phyloP scores from a whole-genome alignment of 176 grass and related monocot genomes.

The Eleusine indica region DNA sequence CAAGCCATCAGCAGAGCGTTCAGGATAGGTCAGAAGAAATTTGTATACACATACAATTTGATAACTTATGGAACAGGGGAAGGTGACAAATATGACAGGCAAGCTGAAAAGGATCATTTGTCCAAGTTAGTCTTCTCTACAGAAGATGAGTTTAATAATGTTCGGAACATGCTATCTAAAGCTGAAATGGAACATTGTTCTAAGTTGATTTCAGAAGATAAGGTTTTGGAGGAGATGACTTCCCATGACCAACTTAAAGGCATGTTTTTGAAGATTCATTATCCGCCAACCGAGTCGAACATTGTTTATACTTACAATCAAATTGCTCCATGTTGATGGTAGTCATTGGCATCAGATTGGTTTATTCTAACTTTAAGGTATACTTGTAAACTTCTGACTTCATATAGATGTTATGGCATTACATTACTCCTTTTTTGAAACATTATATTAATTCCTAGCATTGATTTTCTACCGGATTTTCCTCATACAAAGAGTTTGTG shows the following conservation, averaged over 20 bases:
- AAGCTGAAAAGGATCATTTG: constrained; percentile 84
- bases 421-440: constrained; percentile 17
- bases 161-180: constrained; percentile 71
- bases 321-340: constrained; percentile 46
- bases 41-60: constrained; percentile 92
- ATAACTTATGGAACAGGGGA: constrained; percentile 88
- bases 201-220: constrained; percentile 75
- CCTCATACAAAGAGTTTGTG: constrained; percentile 11
- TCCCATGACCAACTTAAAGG: constrained; percentile 62
- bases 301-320: constrained; percentile 78
- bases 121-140: constrained; percentile 86
- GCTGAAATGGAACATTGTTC: constrained; percentile 67
- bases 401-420: constrained; percentile 8
- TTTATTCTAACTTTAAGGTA: constrained; percentile 42
- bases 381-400: constrained; percentile 31
- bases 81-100: constrained; percentile 89
- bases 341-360: constrained; percentile 18
- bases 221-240: constrained; percentile 79
- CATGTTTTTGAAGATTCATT: constrained; percentile 87
- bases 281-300: constrained; percentile 81
- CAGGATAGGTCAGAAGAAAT: constrained; percentile 85
- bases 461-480: background rate
- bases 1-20: constrained; percentile 91
- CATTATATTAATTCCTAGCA: background rate
- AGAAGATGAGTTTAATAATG: constrained; percentile 81